Evolutionary conservation across 163 green algal species (phyloP).

Genomic region (Coccomyxa subellipsoidea): DNA sequence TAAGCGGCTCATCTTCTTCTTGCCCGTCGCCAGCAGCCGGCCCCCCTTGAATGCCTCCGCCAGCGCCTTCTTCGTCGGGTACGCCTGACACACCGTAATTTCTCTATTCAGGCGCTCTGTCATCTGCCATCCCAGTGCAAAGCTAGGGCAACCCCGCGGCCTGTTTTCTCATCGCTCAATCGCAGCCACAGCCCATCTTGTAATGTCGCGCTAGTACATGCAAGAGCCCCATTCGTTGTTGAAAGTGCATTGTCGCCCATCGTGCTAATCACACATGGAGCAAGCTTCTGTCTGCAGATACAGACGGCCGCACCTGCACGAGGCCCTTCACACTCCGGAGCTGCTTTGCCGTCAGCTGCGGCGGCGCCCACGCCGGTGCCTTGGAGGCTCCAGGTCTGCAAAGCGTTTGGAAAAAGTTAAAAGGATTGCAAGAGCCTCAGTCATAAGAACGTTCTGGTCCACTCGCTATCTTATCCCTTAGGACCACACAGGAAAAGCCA

Average conservation of each 20-base stretch:
- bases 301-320: neutral
- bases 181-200: too few species aligned
- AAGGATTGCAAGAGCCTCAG: neutral
- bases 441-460: neutral
- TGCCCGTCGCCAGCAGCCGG: constrained; percentile 2
- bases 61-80: constrained; percentile 20
- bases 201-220: too few species aligned
- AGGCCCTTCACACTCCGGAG: neutral
- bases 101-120: neutral
- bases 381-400: neutral
- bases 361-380: neutral
- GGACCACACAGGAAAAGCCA: too few species aligned
- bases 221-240: too few species aligned
- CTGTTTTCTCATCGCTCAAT: too few species aligned
- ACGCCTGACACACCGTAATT: constrained; percentile 9
- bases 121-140: neutral
- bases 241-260: neutral
- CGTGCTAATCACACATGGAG: neutral
- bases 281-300: neutral
- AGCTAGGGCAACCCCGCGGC: neutral
- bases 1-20: constrained; percentile 30
- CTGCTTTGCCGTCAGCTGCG: neutral
- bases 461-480: neutral
- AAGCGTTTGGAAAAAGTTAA: neutral
- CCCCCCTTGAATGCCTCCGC: constrained; percentile 19